Evolutionary conservation across 2,329 filamentous ascomycete species (phyloP), one percentile per base, ranked within the genome.

Genomic region (Aspergillus alliaceus): DNA sequence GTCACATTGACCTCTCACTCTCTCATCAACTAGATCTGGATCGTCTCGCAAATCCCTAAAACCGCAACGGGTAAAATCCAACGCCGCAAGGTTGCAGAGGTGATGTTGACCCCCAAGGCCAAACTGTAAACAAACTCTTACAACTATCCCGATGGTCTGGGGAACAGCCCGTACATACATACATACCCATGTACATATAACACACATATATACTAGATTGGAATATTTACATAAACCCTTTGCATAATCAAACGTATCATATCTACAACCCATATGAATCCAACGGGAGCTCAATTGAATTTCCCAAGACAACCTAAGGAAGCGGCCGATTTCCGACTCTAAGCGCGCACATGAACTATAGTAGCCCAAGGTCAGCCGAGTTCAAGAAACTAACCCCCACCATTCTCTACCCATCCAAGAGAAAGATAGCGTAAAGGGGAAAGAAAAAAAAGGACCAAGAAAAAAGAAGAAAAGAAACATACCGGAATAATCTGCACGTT

Each of bases 21-120:
- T 18, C 52, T n/a, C 15, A 29, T 22, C 18, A n/a, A 20, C 39
- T 18, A 89, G 87, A 80, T 93, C 34, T 95, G 90, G 79, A 92
- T 95, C 66, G 90, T 90, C 34, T 84, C 91, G 57, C 78, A 88
- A 63, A 96, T 96, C 86, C 91, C 91, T 61, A 96, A 96, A 82
- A 93, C 91, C 4, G 90, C 91, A n/a, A 96, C 91, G 6, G 91
- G 91, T 55, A 96, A 96, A 81, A 89, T 96, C 58, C 91, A 96
- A 77, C 81, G 91, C 59, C 84, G 90, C 60, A 90, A 93, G 67
- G 90, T 96, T n/a, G 90, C 90, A 14, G 90, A 93, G 74, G 85
- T 85, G 29, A 93, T 96, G 90, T 80, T 88, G 56, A 74, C 75
- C 56, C 73, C 76, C 4, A 81, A 79, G 67, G 74, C 83, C 14